Evolutionary conservation across 768 basidiomycete species (phyloP), one percentile per base, ranked within the genome.

Genomic region (Lactarius pseudohatsudake): DNA sequence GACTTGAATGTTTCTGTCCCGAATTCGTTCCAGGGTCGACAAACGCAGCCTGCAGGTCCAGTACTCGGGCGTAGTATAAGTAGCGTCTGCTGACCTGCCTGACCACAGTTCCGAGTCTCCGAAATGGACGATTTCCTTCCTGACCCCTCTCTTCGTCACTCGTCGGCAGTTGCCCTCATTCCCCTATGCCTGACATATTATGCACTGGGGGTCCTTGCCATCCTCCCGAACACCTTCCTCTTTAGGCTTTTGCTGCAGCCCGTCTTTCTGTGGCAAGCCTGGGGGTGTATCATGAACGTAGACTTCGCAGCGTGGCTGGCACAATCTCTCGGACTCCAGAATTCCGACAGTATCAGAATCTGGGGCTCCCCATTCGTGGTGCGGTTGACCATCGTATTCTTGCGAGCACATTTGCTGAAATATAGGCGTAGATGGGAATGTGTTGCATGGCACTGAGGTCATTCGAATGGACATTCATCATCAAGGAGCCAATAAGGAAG

Each of bases 151-250:
- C 30, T 16, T 45, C 64, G 58, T 7, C 10, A 32, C 7, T 36
- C 58, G 16, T 10, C 58, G 2, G 36, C 36, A 0, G 3, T 26
- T 16, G 64, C 58, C 4, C 3, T 45, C 32, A 32, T n/a, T 7
- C 59, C 65, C 9, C 26, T 66, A 6, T 61, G 38, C 55, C 20
- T 57, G 4, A 43, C 45, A 54, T 61, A 61, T 40, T 55, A 61
- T 41, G 28, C 30, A 36, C 55, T 54, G 8, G 58, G 59, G 6
- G 36, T 66, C 3, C 60, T 66, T 40, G 59, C 47, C 16, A 22
- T 66, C 36, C 53, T 66, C n/a, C 59, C 41, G 18, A 22, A 61
- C 36, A 66, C 65, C 0, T 43, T 20, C 13, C 26, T 55, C 4
- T 20, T 66, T 15, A n/a, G 26, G 20, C 16, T 61, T 18, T 59